Evolutionary conservation across 768 basidiomycete species (phyloP).

Genomic region (Leccinum fibrillosum): DNA sequence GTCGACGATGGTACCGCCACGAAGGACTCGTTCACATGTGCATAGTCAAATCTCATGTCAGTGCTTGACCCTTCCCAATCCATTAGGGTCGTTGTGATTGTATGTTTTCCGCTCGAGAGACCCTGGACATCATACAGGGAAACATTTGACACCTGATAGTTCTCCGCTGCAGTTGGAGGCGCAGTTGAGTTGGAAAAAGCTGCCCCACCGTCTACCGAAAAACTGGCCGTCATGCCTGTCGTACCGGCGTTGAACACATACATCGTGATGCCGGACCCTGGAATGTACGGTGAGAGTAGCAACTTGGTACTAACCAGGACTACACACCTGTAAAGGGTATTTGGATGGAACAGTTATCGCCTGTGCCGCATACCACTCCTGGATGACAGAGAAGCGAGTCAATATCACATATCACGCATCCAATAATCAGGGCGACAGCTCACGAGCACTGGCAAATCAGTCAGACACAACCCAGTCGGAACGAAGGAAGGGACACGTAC

Average conservation of each 20-base stretch:
- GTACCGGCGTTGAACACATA: too few relatives aligned
- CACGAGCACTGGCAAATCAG: slow-evolving; percentile 13
- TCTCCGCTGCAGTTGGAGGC: too few relatives aligned
- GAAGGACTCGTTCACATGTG: slow-evolving; percentile 23
- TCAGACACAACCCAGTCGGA: not conserved
- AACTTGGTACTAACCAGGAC: too few relatives aligned
- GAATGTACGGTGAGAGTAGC: too few relatives aligned
- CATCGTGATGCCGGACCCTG: too few relatives aligned
- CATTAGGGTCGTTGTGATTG: slow-evolving; percentile 20
- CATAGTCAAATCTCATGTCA: slow-evolving; percentile 28
- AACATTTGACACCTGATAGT: slow-evolving; percentile 21
- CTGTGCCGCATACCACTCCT: slow-evolving; percentile 14
- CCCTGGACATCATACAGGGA: slow-evolving; percentile 17
- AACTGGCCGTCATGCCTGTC: too few relatives aligned
- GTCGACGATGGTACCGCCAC: slow-evolving; percentile 4
- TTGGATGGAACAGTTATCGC: slow-evolving; percentile 15
- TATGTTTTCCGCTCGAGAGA: slow-evolving; percentile 16
- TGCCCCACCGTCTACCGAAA: too few relatives aligned
- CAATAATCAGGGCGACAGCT: not conserved
- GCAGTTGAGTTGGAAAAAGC: too few relatives aligned
- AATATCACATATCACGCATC: not conserved
- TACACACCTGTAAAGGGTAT: too few relatives aligned
- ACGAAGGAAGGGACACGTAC: slow-evolving; percentile 7
- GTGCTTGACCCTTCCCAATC: slow-evolving; percentile 17
- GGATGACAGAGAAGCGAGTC: not conserved